Evolutionary conservation across 139 green algal species (phyloP), one percentile per base, ranked within the genome.

Genomic region (Nannochloris sp.): DNA sequence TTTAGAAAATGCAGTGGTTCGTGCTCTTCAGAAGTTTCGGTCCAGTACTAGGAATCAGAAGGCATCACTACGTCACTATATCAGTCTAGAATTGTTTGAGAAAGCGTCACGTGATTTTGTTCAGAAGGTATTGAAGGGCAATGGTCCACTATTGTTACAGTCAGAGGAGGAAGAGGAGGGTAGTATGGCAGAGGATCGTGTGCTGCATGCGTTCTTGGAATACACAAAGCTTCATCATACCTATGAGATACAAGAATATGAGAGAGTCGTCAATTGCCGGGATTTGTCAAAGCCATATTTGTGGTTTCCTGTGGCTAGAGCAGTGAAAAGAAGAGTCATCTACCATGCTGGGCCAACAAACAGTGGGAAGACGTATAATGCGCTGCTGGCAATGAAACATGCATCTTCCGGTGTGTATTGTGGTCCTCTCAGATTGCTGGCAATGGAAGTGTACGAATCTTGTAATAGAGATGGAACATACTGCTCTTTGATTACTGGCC

Each of bases 331-430:
- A 15, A 68, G 9, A 67, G 84, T 98, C 59, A 71, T 95, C 19
- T 95, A 96, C 61, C 92, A 98, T 64, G 70, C 83, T 59, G 91
- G 91, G 9, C 92, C 92, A 48, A 98, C 92, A 40, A 98, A 98
- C 84, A 92, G 78, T 60, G 92, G 93, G 64, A 98, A 98, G 79
- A 98, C 93, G 25, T 86, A 96, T 72, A 66, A 80, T 3, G 91
- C 93, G 3, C 69, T 95, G 54, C n/a, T 80, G 61, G 84, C 83
- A 1, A 81, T 95, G 60, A 75, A 63, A 24, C 68, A 62, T 2
- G 88, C 86, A 0, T 0, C 40, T 0, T 78, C 67, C 0, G 93
- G 93, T 4, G 60, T 97, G 12, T 98, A 98, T 83, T 95, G 85
- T 68, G 90, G 83, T 3, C 93, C 93, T 6, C 84, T 98, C 48